Conservation (phyloP, 305 asterid genomes). For the Withania somnifera region DNA sequence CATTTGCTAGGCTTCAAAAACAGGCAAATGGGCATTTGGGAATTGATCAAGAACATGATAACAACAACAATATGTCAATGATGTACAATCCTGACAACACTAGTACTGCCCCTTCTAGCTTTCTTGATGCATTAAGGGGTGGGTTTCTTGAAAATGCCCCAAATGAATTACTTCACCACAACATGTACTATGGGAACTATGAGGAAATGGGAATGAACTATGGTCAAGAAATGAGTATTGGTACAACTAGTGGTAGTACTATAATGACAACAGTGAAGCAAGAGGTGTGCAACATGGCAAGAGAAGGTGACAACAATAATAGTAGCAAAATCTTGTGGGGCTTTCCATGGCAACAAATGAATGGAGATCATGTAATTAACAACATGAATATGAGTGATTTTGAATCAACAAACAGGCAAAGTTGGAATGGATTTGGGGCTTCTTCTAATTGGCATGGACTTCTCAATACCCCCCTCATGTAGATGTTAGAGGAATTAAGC, state of each 20-base stretch:
- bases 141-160: slow-evolving; percentile 30
- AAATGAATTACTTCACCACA: slow-evolving; percentile 19
- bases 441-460: slow-evolving; percentile 40
- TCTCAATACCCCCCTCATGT: slow-evolving; percentile 58
- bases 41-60: slow-evolving; percentile 22
- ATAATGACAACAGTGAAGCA: slow-evolving; percentile 44
- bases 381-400: slow-evolving; percentile 16
- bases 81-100: slow-evolving; percentile 19
- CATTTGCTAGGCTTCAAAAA: slow-evolving; percentile 51
- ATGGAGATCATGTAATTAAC: slow-evolving; percentile 23
- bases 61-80: slow-evolving; percentile 19
- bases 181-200: slow-evolving; percentile 23
- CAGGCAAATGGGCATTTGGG: slow-evolving; percentile 25
- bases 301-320: slow-evolving; percentile 14
- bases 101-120: slow-evolving; percentile 1
- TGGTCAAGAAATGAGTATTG: slow-evolving; percentile 14
- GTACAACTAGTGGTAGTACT: slow-evolving; percentile 9
- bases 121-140: slow-evolving; percentile 29
- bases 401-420: slow-evolving; percentile 26
- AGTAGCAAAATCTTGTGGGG: slow-evolving; percentile 46
- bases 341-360: slow-evolving; percentile 50
- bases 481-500: not conserved
- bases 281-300: slow-evolving; percentile 21
- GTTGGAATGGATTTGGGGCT: slow-evolving; percentile 42
- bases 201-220: slow-evolving; percentile 23